phyloP scores from a whole-genome alignment of 139 green algal genomes.

The Closterium sp. region DNA sequence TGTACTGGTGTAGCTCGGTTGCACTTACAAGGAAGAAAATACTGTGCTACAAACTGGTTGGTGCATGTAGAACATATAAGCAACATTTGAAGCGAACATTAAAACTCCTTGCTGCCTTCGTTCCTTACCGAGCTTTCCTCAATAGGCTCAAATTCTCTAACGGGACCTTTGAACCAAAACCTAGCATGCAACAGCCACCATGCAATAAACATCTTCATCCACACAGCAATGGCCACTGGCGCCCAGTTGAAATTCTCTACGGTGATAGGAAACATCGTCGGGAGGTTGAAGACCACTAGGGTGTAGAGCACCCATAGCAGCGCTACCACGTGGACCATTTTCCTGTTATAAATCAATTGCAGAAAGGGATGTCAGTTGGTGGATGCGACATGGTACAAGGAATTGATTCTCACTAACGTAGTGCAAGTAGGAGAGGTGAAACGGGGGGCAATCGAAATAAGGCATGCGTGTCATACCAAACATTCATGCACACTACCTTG shows the following conservation, averaged over 20 bases:
- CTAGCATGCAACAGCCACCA: constrained; percentile 25
- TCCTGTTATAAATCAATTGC: background rate
- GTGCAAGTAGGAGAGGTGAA: no score
- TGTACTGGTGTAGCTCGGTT: no score
- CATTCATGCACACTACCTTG: no score
- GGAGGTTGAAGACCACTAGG: constrained; percentile 18
- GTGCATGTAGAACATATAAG: no score
- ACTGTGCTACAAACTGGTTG: no score
- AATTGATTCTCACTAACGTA: no score
- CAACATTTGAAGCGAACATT: background rate
- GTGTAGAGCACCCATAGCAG: constrained; percentile 28
- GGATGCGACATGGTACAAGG: no score
- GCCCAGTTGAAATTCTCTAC: constrained; percentile 26
- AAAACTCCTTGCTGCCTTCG: background rate
- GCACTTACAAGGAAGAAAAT: no score
- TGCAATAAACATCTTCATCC: constrained; percentile 4
- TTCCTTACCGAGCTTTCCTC: background rate
- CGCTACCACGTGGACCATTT: background rate
- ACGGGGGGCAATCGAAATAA: no score
- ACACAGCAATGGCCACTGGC: constrained; percentile 3
- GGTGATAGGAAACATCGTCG: constrained; percentile 13
- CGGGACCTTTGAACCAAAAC: constrained; percentile 18
- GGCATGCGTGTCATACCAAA: no score
- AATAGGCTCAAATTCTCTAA: background rate
- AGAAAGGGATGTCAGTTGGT: no score